Evolutionary conservation across 2,329 filamentous ascomycete species (phyloP).

Genomic region (Colletotrichum karsti): DNA sequence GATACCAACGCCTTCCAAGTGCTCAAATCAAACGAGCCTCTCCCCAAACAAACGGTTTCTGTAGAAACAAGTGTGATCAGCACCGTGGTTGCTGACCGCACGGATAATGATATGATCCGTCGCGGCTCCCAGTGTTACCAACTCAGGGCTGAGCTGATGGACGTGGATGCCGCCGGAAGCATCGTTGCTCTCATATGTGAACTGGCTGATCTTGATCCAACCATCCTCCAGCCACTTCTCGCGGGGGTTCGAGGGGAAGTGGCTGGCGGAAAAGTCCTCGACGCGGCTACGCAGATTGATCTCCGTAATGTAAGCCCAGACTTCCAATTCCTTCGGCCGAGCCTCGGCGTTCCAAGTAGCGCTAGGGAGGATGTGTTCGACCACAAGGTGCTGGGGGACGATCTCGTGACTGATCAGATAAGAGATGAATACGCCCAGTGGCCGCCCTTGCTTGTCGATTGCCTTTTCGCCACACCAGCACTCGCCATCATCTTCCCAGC

Average conservation of each 20-base stretch:
- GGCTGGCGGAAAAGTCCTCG: constrained; percentile 50
- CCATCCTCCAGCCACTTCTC: constrained; percentile 37
- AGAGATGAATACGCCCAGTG: constrained; percentile 70
- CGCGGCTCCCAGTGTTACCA: constrained; percentile 54
- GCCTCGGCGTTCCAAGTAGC: constrained; percentile 69
- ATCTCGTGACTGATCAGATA: constrained; percentile 68
- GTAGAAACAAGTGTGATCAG: constrained; percentile 73
- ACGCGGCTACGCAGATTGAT: constrained; percentile 47
- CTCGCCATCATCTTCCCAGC: constrained; percentile 83
- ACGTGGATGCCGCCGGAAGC: constrained; percentile 58
- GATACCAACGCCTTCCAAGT: background rate
- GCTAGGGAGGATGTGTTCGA: constrained; percentile 75
- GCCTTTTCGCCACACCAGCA: constrained; percentile 80
- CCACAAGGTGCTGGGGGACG: constrained; percentile 72
- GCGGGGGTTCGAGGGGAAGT: constrained; percentile 45
- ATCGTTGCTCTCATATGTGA: constrained; percentile 58
- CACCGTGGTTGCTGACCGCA: constrained; percentile 66
- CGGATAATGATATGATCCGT: constrained; percentile 64
- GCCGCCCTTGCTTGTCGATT: constrained; percentile 47
- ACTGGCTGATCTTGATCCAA: constrained; percentile 67
- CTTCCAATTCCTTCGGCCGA: constrained; percentile 73
- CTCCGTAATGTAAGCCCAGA: constrained; percentile 71
- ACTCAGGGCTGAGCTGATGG: constrained; percentile 59
- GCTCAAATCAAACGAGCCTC: constrained; percentile 28
- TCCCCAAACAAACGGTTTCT: constrained; percentile 66